Conservation (phyloP, 768 basidiomycete genomes). For the Calvatia gigantea region DNA sequence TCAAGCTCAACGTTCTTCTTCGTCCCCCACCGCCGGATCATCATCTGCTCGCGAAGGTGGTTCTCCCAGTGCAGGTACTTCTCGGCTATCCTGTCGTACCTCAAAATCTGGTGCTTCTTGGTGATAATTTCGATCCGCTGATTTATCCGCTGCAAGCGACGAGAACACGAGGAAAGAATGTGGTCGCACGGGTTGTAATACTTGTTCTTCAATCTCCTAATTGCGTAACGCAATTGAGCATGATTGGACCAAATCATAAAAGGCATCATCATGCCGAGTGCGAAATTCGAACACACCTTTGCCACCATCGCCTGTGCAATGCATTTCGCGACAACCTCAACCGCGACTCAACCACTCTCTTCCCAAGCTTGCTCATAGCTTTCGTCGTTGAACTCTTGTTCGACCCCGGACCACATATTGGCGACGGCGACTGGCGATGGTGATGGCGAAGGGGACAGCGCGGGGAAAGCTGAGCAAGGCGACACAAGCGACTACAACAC, state of each 20-base stretch:
- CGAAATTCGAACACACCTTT: not conserved
- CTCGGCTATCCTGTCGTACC: conserved; percentile 8
- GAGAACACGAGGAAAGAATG: conserved; percentile 3
- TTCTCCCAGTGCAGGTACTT: conserved; percentile 12
- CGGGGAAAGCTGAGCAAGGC: not conserved
- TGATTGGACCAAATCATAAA: not conserved
- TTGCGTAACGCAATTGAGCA: not conserved
- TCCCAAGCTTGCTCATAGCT: not conserved
- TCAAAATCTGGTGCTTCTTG: conserved; percentile 10
- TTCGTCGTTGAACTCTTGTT: not conserved
- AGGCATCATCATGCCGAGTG: no score
- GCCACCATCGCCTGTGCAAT: conserved; percentile 5
- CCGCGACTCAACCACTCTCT: not conserved
- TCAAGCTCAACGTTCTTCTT: conserved; percentile 6
- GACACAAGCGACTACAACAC: not conserved
- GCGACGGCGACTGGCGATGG: not conserved
- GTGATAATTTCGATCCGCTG: conserved; percentile 1
- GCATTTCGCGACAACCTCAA: not conserved
- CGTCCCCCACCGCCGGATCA: conserved; percentile 3
- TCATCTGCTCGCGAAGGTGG: conserved; percentile 8
- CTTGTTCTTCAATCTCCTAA: not conserved
- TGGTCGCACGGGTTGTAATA: not conserved
- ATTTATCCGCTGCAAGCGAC: conserved; percentile 7
- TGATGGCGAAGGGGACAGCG: conserved; percentile 1
- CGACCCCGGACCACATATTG: not conserved